These are phyloP conservation scores for Ziziphus jujuba DNA, from an alignment of 306 rosid genomes.

Conservation along the genomic window DNA sequence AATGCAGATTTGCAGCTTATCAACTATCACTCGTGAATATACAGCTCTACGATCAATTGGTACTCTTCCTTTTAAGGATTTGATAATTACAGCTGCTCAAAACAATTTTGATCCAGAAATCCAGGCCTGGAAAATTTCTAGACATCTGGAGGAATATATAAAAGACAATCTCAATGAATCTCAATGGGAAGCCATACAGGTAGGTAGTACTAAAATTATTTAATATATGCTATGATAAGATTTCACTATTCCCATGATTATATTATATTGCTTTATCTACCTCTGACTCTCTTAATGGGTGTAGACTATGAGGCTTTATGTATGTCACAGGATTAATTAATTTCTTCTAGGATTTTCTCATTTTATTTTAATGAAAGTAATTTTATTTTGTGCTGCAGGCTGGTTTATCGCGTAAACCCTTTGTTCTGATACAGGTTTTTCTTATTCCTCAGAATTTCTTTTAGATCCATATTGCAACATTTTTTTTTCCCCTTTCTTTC, in stretches of 20 bases:
- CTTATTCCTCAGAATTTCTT: constrained; percentile 10
- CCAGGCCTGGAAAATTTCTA: constrained; percentile 78
- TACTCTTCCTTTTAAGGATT: constrained; percentile 75
- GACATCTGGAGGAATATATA: constrained; percentile 60
- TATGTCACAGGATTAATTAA: neutral
- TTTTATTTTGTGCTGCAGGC: constrained; percentile 59
- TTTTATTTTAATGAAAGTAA: constrained; percentile 18
- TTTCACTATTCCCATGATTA: neutral
- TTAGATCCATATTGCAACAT: neutral
- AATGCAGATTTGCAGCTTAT: constrained; percentile 84
- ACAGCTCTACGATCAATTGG: constrained; percentile 61
- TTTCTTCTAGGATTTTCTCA: neutral
- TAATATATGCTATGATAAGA: neutral
- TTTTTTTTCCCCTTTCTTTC: neutral
- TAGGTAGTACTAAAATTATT: constrained; percentile 32
- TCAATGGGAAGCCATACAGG: constrained; percentile 81
- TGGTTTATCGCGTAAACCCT: constrained; percentile 84
- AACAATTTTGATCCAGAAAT: constrained; percentile 42
- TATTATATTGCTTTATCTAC: neutral
- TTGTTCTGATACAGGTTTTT: constrained; percentile 89
- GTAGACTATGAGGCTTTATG: neutral
- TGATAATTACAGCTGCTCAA: constrained; percentile 62
- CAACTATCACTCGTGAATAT: constrained; percentile 87
- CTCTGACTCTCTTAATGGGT: neutral
- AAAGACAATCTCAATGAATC: constrained; percentile 68